Conservation (phyloP, 2,329 filamentous ascomycete genomes). For the Exserohilum turcica region DNA sequence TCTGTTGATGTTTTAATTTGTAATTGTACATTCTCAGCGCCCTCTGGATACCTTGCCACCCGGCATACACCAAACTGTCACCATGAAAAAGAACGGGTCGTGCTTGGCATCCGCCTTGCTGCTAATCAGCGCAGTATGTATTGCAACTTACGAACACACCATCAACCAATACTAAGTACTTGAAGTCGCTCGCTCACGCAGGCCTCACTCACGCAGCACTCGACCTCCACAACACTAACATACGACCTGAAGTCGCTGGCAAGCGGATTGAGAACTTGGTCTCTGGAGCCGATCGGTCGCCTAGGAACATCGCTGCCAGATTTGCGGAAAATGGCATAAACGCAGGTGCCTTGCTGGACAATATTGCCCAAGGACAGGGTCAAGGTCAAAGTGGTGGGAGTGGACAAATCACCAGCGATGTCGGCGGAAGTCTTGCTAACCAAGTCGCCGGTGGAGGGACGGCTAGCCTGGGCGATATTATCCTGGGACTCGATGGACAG, state of each 20-base stretch:
- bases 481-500: constrained; percentile 19
- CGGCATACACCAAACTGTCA: constrained; percentile 6
- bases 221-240: constrained; percentile 30
- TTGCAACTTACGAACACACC: background rate
- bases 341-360: constrained; percentile 25
- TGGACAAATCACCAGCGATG: constrained; percentile 13
- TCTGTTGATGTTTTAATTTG: constrained; percentile 45
- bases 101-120: constrained; percentile 34
- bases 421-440: constrained; percentile 24
- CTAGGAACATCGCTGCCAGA: constrained; percentile 19
- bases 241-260: constrained; percentile 28
- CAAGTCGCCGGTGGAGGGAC: constrained; percentile 26
- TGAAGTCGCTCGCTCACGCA: constrained; percentile 33
- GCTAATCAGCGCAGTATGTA: constrained; percentile 39
- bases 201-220: constrained; percentile 31
- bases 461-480: constrained; percentile 15
- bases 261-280: constrained; percentile 33
- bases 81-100: constrained; percentile 39
- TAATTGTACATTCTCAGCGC: constrained; percentile 15
- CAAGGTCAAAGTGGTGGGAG: constrained; percentile 9
- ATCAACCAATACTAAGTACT: constrained; percentile 21
- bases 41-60: background rate
- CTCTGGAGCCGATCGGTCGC: constrained; percentile 26
- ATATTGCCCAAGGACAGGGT: constrained; percentile 19
- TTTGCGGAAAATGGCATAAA: constrained; percentile 26